A percentile compares a stretch with the other conserved stretches of the same genome.
Conservation (phyloP, 805 yeast genomes). For the Yamadazyma takamatsuzukensis region DNA sequence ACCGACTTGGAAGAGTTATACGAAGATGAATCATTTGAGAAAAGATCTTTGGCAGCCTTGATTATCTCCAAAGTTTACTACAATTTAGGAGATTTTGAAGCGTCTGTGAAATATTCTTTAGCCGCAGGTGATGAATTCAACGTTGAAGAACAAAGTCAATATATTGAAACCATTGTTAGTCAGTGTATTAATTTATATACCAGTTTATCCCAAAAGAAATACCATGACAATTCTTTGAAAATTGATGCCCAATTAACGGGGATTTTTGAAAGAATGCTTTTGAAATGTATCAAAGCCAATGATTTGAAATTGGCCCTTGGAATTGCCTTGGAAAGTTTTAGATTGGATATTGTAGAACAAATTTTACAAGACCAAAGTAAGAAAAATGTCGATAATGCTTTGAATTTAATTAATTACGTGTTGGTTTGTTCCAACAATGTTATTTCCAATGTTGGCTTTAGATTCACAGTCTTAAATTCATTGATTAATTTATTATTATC, state of each 20-base stretch:
- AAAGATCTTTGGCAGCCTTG: constrained; percentile 82
- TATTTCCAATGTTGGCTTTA: constrained; percentile 61
- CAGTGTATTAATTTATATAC: constrained; percentile 87
- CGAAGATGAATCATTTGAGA: constrained; percentile 76
- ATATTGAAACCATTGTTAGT: constrained; percentile 88
- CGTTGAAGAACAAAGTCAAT: constrained; percentile 74
- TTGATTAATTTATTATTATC: constrained; percentile 59
- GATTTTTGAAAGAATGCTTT: constrained; percentile 84
- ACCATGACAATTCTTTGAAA: constrained; percentile 18
- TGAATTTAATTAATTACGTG: constrained; percentile 65
- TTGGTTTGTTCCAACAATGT: constrained; percentile 69
- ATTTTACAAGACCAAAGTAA: constrained; percentile 44
- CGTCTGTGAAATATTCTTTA: constrained; percentile 84
- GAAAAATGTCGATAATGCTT: constrained; percentile 49
- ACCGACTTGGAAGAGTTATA: constrained; percentile 86
- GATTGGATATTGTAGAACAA: constrained; percentile 72
- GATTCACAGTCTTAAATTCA: constrained; percentile 57
- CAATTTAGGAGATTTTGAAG: constrained; percentile 89
- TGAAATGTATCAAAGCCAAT: constrained; percentile 66
- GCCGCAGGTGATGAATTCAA: constrained; percentile 80
- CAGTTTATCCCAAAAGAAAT: constrained; percentile 50
- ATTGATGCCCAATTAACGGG: constrained; percentile 61
- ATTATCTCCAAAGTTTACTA: constrained; percentile 87
- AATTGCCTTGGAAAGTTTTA: constrained; percentile 80
- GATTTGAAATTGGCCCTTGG: constrained; percentile 85